A percentile compares a stretch with the other conserved stretches of the same genome.
These are phyloP conservation scores for Catharanthus roseus DNA, from an alignment of 257 asterid species.

Conservation along the genomic window DNA sequence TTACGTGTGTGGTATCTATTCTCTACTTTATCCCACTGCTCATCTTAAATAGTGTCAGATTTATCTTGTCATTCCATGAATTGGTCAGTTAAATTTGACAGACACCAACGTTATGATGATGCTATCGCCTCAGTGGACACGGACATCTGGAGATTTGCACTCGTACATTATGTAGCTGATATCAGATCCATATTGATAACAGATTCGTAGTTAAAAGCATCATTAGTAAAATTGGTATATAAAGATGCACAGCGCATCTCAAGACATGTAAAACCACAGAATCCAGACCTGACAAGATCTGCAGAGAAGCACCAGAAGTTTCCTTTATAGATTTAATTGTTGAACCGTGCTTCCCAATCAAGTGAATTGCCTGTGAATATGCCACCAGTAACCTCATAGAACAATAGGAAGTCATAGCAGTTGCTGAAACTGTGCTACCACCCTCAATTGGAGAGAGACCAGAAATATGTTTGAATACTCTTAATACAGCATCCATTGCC, in stretches of 20 bases:
- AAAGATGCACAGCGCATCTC: not conserved
- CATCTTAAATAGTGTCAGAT: not conserved
- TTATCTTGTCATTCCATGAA: not conserved
- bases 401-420: not conserved
- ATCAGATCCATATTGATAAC: too few species aligned
- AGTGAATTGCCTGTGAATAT: slow-evolving; percentile 64
- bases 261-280: not conserved
- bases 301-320: slow-evolving; percentile 54
- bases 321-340: slow-evolving; percentile 71
- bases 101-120: not conserved
- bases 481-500: not conserved
- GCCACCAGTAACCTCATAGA: slow-evolving; percentile 1
- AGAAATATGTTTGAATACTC: not conserved
- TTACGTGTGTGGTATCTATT: not conserved
- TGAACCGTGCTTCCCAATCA: slow-evolving; percentile 77
- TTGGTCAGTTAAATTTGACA: not conserved
- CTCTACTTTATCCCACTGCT: not conserved
- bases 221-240: not conserved
- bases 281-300: slow-evolving; percentile 53
- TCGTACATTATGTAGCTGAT: too few species aligned
- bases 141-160: not conserved
- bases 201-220: not conserved
- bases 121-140: not conserved
- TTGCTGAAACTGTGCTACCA: not conserved
- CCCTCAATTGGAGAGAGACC: not conserved